Percentiles rank a stretch among this genome's conserved stretches.
phyloP scores from a whole-genome alignment of 176 grass and related monocot species.

The Eragrostis nindensis region DNA sequence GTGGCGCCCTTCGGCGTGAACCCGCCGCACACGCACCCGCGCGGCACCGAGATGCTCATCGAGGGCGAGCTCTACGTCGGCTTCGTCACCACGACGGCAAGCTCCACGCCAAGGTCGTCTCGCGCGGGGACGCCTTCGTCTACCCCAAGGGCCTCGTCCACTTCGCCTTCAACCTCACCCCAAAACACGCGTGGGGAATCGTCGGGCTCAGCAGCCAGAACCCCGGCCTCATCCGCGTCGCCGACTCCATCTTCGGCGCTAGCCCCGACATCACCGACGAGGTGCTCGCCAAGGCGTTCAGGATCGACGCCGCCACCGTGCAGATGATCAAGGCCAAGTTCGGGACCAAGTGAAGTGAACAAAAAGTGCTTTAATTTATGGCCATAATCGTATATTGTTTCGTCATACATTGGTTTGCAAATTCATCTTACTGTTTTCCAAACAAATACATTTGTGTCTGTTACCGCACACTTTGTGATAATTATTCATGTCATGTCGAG shows the following conservation, averaged over 20 bases:
- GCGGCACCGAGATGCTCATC: slow-evolving; percentile 57
- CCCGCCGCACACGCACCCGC: slow-evolving; percentile 61
- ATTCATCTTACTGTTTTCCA: too few species aligned
- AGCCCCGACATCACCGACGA: slow-evolving; percentile 30
- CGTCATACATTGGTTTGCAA: too few species aligned
- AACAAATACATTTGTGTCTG: too few species aligned
- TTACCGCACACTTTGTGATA: too few species aligned
- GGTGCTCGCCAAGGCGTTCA: slow-evolving; percentile 46
- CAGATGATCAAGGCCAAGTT: slow-evolving; percentile 37
- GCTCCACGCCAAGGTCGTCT: slow-evolving; percentile 30
- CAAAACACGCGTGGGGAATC: slow-evolving; percentile 6
- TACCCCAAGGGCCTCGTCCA: slow-evolving; percentile 52
- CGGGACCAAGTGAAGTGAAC: too few species aligned
- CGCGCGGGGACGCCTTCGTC: slow-evolving; percentile 44
- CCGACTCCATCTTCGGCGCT: slow-evolving; percentile 48
- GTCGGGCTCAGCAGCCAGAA: slow-evolving; percentile 52
- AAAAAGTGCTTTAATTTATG: too few species aligned
- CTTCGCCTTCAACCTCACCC: slow-evolving; percentile 45
- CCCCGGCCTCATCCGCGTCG: slow-evolving; percentile 36
- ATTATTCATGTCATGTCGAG: too few species aligned
- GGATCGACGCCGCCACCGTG: slow-evolving; percentile 18
- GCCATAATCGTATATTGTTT: too few species aligned
- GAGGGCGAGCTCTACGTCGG: slow-evolving; percentile 50
- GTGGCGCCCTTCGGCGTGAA: slow-evolving; percentile 42
- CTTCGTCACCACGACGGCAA: slow-evolving; percentile 42